phyloP scores from a whole-genome alignment of 345 rosid genomes.

The Hibiscus mutabilis region DNA sequence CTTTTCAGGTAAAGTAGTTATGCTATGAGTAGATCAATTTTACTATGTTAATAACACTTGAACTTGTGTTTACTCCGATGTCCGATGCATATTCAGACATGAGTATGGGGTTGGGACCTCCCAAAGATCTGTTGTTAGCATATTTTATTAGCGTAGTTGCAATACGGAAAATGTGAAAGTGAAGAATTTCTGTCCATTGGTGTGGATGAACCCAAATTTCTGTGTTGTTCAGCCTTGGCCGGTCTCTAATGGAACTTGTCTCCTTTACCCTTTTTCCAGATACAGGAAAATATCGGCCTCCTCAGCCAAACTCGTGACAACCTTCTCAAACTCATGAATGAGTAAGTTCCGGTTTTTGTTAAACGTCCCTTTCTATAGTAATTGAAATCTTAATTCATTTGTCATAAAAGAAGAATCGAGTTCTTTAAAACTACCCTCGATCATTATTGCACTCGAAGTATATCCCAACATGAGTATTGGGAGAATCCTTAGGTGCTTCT shows the following conservation, averaged over 20 bases:
- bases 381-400: not conserved
- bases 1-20: constrained; percentile 34
- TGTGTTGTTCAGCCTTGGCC: not conserved
- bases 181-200: not conserved
- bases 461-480: not conserved
- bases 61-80: not conserved
- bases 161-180: not conserved
- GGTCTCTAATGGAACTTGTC: constrained; percentile 5
- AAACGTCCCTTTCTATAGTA: not conserved
- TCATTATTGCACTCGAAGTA: not conserved
- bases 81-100: not conserved
- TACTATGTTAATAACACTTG: not conserved
- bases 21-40: not conserved
- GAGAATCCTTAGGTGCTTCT: not conserved
- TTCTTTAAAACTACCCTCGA: not conserved
- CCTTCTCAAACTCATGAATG: constrained; percentile 26
- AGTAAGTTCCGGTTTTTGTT: constrained; percentile 28
- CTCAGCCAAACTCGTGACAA: constrained; percentile 32
- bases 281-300: constrained; percentile 36
- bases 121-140: not conserved
- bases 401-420: not conserved
- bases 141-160: not conserved
- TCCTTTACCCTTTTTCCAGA: constrained; percentile 23
- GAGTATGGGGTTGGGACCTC: not conserved
- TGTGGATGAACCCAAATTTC: not conserved